Conservation (phyloP, 164 flowering plant genomes). For the Kalanchoe fedtschenkoi region DNA sequence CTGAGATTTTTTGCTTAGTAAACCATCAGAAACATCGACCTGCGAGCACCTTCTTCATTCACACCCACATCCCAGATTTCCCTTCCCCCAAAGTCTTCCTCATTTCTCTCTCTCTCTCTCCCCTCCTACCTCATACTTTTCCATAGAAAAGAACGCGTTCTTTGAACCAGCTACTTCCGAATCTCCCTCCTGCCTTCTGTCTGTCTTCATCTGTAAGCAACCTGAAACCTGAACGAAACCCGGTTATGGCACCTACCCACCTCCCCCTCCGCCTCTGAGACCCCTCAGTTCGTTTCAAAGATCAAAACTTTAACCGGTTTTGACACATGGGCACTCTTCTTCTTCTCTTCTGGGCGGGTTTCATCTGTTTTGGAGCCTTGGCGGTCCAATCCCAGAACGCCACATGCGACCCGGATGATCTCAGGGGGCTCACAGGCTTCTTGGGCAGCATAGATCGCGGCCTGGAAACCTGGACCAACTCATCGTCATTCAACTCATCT, state of each 20-base stretch:
- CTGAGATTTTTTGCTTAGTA: neutral
- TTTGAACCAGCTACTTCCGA: neutral
- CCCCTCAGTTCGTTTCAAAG: neutral
- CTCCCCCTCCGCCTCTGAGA: neutral
- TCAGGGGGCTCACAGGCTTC: slow-evolving; percentile 29
- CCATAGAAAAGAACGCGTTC: too few relatives aligned
- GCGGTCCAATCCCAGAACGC: slow-evolving; percentile 20
- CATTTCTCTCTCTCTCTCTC: neutral
- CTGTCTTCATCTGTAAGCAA: neutral
- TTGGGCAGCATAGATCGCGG: slow-evolving; percentile 15
- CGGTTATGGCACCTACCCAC: slow-evolving; percentile 1
- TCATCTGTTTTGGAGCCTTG: slow-evolving; percentile 11
- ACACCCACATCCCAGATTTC: neutral
- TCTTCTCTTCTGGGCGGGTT: slow-evolving; percentile 9
- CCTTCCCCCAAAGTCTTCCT: neutral
- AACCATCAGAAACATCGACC: neutral
- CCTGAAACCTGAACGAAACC: neutral
- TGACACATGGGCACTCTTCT: neutral
- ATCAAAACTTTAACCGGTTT: neutral
- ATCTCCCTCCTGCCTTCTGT: neutral
- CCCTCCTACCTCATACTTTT: neutral
- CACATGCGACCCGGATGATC: slow-evolving; percentile 28
- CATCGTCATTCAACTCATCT: slow-evolving; percentile 16
- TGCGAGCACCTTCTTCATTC: neutral
- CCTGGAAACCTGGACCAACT: slow-evolving; percentile 22